Evolutionary conservation across 495 filamentous ascomycete species (phyloP).

Genomic region (Antarctomyces pellizariae): DNA sequence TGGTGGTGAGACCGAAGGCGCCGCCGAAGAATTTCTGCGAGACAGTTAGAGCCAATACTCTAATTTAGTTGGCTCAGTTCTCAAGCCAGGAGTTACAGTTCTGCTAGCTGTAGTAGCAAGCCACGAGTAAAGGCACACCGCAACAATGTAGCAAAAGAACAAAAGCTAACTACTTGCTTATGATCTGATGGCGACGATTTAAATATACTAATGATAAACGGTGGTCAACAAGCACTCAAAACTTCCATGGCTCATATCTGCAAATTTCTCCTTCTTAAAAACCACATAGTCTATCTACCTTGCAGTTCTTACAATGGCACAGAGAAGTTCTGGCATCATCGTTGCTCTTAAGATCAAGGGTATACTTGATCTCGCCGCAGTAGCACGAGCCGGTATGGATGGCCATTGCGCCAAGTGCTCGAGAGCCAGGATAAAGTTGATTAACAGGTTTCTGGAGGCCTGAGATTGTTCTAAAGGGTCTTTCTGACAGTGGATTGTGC

Average conservation of each 20-base stretch:
- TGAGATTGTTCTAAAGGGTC: too few species aligned
- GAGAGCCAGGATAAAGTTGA: too few species aligned
- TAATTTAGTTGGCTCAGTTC: slow-evolving; percentile 1
- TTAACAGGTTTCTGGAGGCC: too few species aligned
- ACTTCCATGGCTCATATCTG: too few species aligned
- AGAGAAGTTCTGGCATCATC: slow-evolving; percentile 38
- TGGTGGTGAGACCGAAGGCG: slow-evolving; percentile 39
- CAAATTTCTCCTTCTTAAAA: slow-evolving; percentile 2
- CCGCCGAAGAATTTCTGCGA: slow-evolving; percentile 33
- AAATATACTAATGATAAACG: too few species aligned
- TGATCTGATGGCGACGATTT: neutral
- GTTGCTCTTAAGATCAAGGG: slow-evolving; percentile 19
- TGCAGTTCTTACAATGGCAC: slow-evolving; percentile 43
- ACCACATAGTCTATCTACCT: slow-evolving; percentile 11
- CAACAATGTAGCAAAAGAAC: neutral
- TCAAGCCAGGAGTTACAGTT: too few species aligned
- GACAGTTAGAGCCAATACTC: neutral
- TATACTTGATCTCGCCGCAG: slow-evolving; percentile 24
- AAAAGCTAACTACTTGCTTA: neutral
- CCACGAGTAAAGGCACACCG: neutral
- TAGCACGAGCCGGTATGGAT: slow-evolving; percentile 24
- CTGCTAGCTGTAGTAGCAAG: slow-evolving; percentile 1
- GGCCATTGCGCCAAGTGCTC: too few species aligned
- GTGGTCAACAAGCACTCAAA: too few species aligned
- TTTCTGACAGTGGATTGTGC: too few species aligned